These are phyloP conservation scores for Fusarium scirpi DNA, from an alignment of 2,329 filamentous ascomycete genomes.

Conservation along the genomic window DNA sequence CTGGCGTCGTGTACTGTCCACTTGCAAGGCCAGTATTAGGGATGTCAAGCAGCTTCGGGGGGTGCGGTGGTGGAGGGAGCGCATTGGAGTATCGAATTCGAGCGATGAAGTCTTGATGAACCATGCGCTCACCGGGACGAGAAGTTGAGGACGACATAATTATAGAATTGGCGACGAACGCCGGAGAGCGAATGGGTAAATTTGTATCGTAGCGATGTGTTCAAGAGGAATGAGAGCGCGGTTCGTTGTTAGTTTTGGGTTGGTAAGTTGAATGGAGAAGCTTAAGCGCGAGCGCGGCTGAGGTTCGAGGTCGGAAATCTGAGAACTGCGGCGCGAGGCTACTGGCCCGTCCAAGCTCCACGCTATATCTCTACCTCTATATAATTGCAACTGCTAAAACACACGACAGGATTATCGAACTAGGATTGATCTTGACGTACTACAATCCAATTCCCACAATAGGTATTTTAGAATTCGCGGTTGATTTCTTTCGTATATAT, in stretches of 20 bases:
- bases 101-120: constrained; percentile 97
- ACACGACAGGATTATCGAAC: not conserved
- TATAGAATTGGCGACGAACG: constrained; percentile 29
- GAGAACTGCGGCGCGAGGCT: constrained; percentile 45
- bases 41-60: constrained; percentile 96
- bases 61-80: constrained; percentile 91
- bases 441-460: not conserved
- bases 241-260: constrained; percentile 12
- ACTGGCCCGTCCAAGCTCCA: constrained; percentile 31
- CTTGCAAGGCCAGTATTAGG: constrained; percentile 90
- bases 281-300: constrained; percentile 42
- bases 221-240: constrained; percentile 4
- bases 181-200: constrained; percentile 9
- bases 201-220: constrained; percentile 6
- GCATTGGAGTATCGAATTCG: constrained; percentile 96
- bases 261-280: constrained; percentile 29
- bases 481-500: not conserved
- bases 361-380: not conserved
- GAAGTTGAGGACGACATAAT: constrained; percentile 42
- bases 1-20: constrained; percentile 89
- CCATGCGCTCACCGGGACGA: constrained; percentile 67
- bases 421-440: too few relatives aligned
- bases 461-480: not conserved
- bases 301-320: constrained; percentile 38
- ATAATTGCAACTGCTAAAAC: not conserved